phyloP scores from a whole-genome alignment of 495 filamentous ascomycete genomes.

The Penicillium ochrochloron region DNA sequence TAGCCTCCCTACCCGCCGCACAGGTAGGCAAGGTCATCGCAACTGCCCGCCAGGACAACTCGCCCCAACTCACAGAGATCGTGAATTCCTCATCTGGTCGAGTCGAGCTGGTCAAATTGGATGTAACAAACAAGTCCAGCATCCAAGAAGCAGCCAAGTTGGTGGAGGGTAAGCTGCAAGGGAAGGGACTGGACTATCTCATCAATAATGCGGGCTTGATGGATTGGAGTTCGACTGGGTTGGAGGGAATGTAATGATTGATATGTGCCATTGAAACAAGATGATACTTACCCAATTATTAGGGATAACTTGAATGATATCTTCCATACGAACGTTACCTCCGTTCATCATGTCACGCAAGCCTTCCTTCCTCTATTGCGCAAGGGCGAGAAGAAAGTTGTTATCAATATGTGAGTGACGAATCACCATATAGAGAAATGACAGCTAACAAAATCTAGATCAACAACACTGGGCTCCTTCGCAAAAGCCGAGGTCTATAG shows the following conservation, averaged over 20 bases:
- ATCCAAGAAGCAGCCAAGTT: slow-evolving; percentile 45
- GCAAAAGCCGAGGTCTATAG: slow-evolving; percentile 27
- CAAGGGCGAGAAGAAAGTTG: slow-evolving; percentile 49
- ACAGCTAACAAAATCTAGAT: slow-evolving; percentile 20
- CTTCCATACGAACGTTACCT: slow-evolving; percentile 52
- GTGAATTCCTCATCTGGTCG: slow-evolving; percentile 30
- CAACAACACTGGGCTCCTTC: slow-evolving; percentile 52
- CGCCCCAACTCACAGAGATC: slow-evolving; percentile 33
- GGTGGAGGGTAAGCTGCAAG: slow-evolving; percentile 41
- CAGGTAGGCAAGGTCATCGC: slow-evolving; percentile 45
- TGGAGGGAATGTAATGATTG: slow-evolving; percentile 39
- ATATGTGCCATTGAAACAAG: not conserved
- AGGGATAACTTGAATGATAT: slow-evolving; percentile 42
- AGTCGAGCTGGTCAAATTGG: slow-evolving; percentile 50
- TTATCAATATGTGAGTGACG: slow-evolving; percentile 49
- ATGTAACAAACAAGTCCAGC: slow-evolving; percentile 47
- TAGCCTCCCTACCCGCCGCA: slow-evolving; percentile 32
- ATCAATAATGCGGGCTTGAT: slow-evolving; percentile 55
- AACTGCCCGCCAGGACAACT: slow-evolving; percentile 37
- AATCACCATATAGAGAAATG: not conserved
- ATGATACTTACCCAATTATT: not conserved
- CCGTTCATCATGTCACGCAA: slow-evolving; percentile 46
- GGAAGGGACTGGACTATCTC: slow-evolving; percentile 54
- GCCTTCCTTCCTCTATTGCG: slow-evolving; percentile 52
- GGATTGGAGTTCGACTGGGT: slow-evolving; percentile 27